Base-by-base conservation (phyloP, 2,329 filamentous ascomycete genomes). In the Seiridium unicorne region DNA sequence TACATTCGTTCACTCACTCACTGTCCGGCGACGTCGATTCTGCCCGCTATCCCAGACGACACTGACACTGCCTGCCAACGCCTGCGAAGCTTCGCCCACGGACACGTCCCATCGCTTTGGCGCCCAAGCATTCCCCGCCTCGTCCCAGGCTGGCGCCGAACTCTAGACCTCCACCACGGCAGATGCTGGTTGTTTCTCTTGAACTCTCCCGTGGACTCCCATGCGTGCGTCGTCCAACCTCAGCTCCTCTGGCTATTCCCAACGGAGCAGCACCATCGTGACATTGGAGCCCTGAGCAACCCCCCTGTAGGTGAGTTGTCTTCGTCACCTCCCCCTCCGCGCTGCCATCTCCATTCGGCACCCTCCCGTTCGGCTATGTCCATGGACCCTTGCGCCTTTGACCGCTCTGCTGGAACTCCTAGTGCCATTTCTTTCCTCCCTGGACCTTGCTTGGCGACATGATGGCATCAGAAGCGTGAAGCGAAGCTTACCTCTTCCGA, bases 401-500 rank as follows among this genome's bases (percentile, higher is more conserved):
- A 56, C 54, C 54, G 54, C 54, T 44, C 54, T 56, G 54, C 54
- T 56, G 54, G 54, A 47, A 26, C 26, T 42, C 32, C 31, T 56
- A 56, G 54, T 47, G 38, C 35, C 6, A 40, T 31, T 56, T 47
- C 31, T 42, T 46, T 32, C 9, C 26, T 32, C 34, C 10, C 42
- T 9, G 26, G 34, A 44, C 10, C 18, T 9, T 11, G 54, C 54
- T 56, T 56, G 54, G 54, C 54, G 36, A 9, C 9, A 34, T 47
- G 26, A 56, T 35, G 44, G 54, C 42, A 47, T 47, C 54, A 47
- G 40, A 46, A 34, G 18, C 31, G 26, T 35, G 26, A 32, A 42
- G 26, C n/a, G 54, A 56, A 56, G 54, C 54, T 56, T 56, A 56
- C 54, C 54, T 55, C 38, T 55, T 51, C 34, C 32, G 49, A 35